These are phyloP conservation scores for Hypoxylon sp. DNA, from an alignment of 2,329 filamentous ascomycete species.

Conservation along the genomic window DNA sequence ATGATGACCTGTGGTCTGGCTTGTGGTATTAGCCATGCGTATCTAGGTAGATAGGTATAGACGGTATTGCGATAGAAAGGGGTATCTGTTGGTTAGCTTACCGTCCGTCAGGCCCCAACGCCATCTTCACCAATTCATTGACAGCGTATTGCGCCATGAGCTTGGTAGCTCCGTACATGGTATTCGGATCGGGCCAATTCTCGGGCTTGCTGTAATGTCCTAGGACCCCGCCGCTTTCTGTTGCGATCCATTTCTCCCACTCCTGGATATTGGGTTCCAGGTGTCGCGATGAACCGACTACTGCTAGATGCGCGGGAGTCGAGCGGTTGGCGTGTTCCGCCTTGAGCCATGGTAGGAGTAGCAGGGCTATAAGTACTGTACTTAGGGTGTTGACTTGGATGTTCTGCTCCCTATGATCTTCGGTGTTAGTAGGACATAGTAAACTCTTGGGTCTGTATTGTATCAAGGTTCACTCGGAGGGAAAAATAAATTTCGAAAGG, in stretches of 20 bases:
- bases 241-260: constrained; percentile 36
- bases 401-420: constrained; percentile 53
- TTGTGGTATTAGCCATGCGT: no score
- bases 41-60: no score
- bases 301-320: constrained; percentile 39
- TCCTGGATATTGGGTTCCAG: constrained; percentile 28
- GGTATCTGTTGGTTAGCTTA: constrained; percentile 14
- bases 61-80: neutral
- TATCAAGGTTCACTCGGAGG: no score
- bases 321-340: constrained; percentile 37
- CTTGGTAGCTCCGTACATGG: constrained; percentile 42
- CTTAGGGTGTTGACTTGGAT: constrained; percentile 68
- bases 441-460: neutral
- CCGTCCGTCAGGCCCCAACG: constrained; percentile 35
- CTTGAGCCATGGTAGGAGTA: constrained; percentile 59
- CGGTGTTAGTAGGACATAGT: neutral
- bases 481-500: no score
- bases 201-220: constrained; percentile 40
- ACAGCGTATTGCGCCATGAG: constrained; percentile 39
- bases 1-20: constrained; percentile 43
- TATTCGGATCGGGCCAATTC: constrained; percentile 38
- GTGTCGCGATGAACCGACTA: constrained; percentile 39
- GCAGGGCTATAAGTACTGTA: constrained; percentile 60
- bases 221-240: constrained; percentile 34
- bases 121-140: constrained; percentile 37